phyloP scores from a whole-genome alignment of 176 grass and related monocot species.

The Sorghum bicolor region Sorghum_bicolor_NCBIv3 NC_012870.2:75616001-75616500 shows the following conservation, averaged over 20 bases:
- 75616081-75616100: background rate
- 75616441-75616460: background rate
- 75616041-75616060: background rate
- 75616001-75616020: conserved; percentile 12
- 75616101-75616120: background rate
- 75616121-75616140: background rate
- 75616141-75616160: background rate
- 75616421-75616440: background rate
- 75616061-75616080: background rate
- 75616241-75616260: too few relatives aligned
- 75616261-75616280: too few relatives aligned
- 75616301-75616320: background rate
- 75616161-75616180: background rate
- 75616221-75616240: background rate
- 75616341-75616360: background rate
- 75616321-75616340: background rate
- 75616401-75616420: background rate
- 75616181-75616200: background rate
- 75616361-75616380: background rate
- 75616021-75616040: background rate
- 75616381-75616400: conserved; percentile 23
- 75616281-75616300: too few relatives aligned
- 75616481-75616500: background rate
- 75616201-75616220: background rate
- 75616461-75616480: conserved; percentile 34